phyloP scores from a whole-genome alignment of 1,139 yeast genomes.

The Candida labiduridarum region DNA sequence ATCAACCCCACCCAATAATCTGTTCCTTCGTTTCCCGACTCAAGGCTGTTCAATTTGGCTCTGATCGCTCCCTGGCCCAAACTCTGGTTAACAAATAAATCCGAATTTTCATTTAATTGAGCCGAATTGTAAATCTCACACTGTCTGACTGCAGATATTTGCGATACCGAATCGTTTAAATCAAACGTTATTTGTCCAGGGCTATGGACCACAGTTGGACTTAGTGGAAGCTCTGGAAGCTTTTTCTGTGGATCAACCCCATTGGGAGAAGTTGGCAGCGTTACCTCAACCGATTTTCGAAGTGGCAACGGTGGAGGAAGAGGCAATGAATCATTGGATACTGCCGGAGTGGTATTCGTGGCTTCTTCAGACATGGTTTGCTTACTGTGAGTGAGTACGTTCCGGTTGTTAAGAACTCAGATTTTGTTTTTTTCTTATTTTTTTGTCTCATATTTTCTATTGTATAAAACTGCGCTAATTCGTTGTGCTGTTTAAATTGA shows the following conservation, averaged over 20 bases:
- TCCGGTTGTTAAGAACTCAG: background rate
- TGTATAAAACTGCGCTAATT: background rate
- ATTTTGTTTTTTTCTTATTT: background rate
- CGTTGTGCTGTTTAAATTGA: background rate
- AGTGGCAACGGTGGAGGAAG: constrained; percentile 12
- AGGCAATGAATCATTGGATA: background rate
- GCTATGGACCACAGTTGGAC: background rate
- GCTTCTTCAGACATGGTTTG: background rate
- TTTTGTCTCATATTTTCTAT: background rate
- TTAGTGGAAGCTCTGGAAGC: constrained; percentile 12
- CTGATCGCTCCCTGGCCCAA: constrained; percentile 14
- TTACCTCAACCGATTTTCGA: constrained; percentile 5
- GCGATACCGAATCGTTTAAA: constrained; percentile 26
- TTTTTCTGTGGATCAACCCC: constrained; percentile 1
- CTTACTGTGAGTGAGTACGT: background rate
- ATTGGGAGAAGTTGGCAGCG: background rate
- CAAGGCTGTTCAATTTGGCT: constrained; percentile 8
- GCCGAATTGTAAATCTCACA: constrained; percentile 35
- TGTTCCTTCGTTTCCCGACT: constrained; percentile 13
- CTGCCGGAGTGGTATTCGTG: background rate
- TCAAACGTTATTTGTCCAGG: constrained; percentile 8
- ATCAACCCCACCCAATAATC: constrained; percentile 29
- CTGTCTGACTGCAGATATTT: constrained; percentile 37
- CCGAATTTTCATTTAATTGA: constrained; percentile 39
- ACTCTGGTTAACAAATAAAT: constrained; percentile 23